These are phyloP conservation scores for Lachnellula hyalina DNA, from an alignment of 2,329 filamentous ascomycete genomes.

Conservation along the genomic window DNA sequence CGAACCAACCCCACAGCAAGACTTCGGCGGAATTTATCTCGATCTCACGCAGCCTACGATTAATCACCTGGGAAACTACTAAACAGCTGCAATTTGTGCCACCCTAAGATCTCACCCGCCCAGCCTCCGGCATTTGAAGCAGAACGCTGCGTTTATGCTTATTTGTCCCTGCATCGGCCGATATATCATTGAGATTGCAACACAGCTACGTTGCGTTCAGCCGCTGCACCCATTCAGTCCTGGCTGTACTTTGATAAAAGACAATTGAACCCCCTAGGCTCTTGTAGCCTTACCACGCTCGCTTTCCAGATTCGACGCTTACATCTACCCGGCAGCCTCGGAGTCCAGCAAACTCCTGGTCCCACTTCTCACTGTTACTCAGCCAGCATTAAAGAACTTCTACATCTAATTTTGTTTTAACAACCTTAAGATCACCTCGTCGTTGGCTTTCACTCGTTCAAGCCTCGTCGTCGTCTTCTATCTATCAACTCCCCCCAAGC, in stretches of 20 bases:
- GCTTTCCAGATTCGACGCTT: conserved; percentile 23
- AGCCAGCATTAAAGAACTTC: conserved; percentile 5
- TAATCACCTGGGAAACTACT: conserved; percentile 10
- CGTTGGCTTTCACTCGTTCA: conserved; percentile 34
- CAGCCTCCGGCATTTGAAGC: background rate
- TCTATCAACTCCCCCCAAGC: conserved; percentile 13
- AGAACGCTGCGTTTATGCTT: conserved; percentile 22
- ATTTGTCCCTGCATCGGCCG: conserved; percentile 15
- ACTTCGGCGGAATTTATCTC: conserved; percentile 24
- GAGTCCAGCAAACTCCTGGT: conserved; percentile 14
- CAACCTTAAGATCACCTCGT: conserved; percentile 19
- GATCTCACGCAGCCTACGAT: conserved; percentile 17
- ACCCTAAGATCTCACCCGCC: background rate
- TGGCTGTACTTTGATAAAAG: conserved; percentile 18
- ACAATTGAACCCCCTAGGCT: conserved; percentile 8
- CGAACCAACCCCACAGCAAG: conserved; percentile 17
- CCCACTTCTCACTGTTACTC: conserved; percentile 16
- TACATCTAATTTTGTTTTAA: conserved; percentile 10
- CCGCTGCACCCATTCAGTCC: conserved; percentile 20
- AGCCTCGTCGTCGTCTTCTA: conserved; percentile 34
- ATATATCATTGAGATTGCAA: conserved; percentile 13
- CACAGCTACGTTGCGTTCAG: conserved; percentile 28
- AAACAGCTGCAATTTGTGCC: conserved; percentile 6
- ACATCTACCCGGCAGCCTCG: conserved; percentile 28
- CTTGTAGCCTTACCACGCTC: conserved; percentile 28